Evolutionary conservation across 345 rosid species (phyloP).

Genomic region (Aurinia saxatilis): DNA sequence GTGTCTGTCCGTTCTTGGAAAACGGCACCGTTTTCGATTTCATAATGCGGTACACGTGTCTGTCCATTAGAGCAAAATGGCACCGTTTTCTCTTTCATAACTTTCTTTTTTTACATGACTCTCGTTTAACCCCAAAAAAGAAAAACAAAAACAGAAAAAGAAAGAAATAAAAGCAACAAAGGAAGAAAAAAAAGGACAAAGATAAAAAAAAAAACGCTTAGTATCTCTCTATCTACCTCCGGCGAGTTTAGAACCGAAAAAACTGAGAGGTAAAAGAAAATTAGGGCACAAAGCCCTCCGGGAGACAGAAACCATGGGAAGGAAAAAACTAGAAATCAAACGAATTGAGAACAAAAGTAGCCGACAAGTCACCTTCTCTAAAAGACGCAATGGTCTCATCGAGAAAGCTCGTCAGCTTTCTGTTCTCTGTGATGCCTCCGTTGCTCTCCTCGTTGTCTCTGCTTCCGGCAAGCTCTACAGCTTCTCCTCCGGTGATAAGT

Average conservation of each 20-base stretch:
- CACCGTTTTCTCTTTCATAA: too few relatives aligned
- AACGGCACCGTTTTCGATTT: too few relatives aligned
- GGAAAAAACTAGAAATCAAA: slow-evolving; percentile 56
- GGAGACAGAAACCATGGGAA: slow-evolving; percentile 36
- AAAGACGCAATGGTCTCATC: slow-evolving; percentile 52
- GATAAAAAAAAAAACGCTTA: background rate
- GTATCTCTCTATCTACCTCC: slow-evolving; percentile 16
- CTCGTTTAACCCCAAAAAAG: too few relatives aligned
- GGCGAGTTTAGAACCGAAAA: slow-evolving; percentile 11
- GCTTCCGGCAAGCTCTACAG: slow-evolving; percentile 28
- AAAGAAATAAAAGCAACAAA: slow-evolving; percentile 14
- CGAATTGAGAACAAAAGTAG: slow-evolving; percentile 67
- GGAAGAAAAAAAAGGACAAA: background rate
- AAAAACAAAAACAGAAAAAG: background rate
- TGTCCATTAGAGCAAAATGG: too few relatives aligned
- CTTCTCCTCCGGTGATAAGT: slow-evolving; percentile 31
- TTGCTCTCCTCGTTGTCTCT: slow-evolving; percentile 28
- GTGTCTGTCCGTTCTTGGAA: too few relatives aligned
- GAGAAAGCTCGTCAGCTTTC: slow-evolving; percentile 75
- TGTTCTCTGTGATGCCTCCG: slow-evolving; percentile 57
- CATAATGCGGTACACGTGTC: too few relatives aligned
- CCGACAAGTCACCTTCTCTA: slow-evolving; percentile 74
- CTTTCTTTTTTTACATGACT: too few relatives aligned
- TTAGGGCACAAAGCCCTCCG: slow-evolving; percentile 23
- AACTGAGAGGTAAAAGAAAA: background rate